Conservation (phyloP, 2,329 filamentous ascomycete species). For the Mycocentrospora acerina region DNA sequence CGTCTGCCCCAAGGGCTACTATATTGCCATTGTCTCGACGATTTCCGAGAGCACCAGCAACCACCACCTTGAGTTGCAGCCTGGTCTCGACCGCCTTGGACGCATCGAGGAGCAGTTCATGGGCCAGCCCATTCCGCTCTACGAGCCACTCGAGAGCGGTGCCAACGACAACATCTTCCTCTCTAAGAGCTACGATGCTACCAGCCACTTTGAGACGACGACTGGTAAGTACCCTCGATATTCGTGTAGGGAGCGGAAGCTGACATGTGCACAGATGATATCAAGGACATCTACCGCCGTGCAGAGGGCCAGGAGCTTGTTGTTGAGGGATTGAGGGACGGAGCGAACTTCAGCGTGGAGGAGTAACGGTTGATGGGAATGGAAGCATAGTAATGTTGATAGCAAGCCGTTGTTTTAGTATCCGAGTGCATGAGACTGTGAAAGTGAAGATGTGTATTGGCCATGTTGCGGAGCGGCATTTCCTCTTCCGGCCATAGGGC, state of each 20-base stretch:
- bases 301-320: slow-evolving; percentile 81
- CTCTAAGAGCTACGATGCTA: slow-evolving; percentile 97
- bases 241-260: not conserved
- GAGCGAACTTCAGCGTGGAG: slow-evolving; percentile 69
- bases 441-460: not conserved
- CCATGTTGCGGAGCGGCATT: slow-evolving; percentile 8
- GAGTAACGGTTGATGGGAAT: slow-evolving; percentile 22
- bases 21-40: slow-evolving; percentile 96
- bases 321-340: slow-evolving; percentile 83
- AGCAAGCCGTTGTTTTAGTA: slow-evolving; percentile 15
- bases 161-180: slow-evolving; percentile 90
- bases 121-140: slow-evolving; percentile 88
- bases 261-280: slow-evolving; percentile 68
- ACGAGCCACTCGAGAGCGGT: slow-evolving; percentile 84
- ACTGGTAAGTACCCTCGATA: slow-evolving; percentile 53
- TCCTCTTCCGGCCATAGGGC: slow-evolving; percentile 2
- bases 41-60: slow-evolving; percentile 91
- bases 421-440: slow-evolving; percentile 3
- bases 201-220: slow-evolving; percentile 94
- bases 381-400: slow-evolving; percentile 3
- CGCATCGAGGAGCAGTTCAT: slow-evolving; percentile 97
- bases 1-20: slow-evolving; percentile 98
- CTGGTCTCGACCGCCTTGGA: slow-evolving; percentile 88
- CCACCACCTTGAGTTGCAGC: slow-evolving; percentile 92
- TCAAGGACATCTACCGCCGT: slow-evolving; percentile 87